These are phyloP conservation scores for Kazachstania sp. DNA, from an alignment of 1,139 yeast genomes.

Conservation along the genomic window DNA sequence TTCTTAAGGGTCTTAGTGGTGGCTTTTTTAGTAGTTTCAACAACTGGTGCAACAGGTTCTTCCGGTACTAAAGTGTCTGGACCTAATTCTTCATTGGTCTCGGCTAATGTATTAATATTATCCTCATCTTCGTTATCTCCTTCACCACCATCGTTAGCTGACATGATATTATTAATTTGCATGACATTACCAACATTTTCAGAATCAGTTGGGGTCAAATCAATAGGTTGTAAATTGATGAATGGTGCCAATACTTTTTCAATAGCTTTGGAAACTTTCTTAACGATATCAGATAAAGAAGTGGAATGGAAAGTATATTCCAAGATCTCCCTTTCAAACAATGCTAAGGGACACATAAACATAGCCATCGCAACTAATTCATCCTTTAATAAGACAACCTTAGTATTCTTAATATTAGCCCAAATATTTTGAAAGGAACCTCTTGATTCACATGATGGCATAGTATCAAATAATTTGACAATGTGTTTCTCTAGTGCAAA, in stretches of 20 bases:
- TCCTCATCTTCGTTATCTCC: not conserved
- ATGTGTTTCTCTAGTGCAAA: conserved; percentile 13
- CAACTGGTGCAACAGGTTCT: no score
- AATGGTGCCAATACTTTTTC: conserved; percentile 9
- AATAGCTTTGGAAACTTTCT: conserved; percentile 8
- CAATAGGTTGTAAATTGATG: conserved; percentile 8
- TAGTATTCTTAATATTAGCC: conserved; percentile 5
- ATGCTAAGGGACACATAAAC: conserved; percentile 14
- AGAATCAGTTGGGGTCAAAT: not conserved
- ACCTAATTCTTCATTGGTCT: not conserved
- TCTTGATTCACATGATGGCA: conserved; percentile 7
- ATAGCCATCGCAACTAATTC: conserved; percentile 11
- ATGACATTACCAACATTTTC: not conserved
- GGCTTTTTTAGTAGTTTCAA: no score
- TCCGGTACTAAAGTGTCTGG: not conserved
- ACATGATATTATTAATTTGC: not conserved
- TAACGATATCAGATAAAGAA: conserved; percentile 16
- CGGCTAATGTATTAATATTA: not conserved
- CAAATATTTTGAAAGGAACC: conserved; percentile 8
- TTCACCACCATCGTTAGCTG: not conserved
- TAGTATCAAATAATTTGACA: conserved; percentile 3
- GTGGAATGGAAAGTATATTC: conserved; percentile 12
- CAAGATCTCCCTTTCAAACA: conserved; percentile 15
- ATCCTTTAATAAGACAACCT: conserved; percentile 10
- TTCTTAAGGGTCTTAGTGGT: no score